Percentiles rank a stretch among this genome's conserved stretches.
Conservation (phyloP, 2,329 filamentous ascomycete genomes). For the Fusarium pilosicola region DNA sequence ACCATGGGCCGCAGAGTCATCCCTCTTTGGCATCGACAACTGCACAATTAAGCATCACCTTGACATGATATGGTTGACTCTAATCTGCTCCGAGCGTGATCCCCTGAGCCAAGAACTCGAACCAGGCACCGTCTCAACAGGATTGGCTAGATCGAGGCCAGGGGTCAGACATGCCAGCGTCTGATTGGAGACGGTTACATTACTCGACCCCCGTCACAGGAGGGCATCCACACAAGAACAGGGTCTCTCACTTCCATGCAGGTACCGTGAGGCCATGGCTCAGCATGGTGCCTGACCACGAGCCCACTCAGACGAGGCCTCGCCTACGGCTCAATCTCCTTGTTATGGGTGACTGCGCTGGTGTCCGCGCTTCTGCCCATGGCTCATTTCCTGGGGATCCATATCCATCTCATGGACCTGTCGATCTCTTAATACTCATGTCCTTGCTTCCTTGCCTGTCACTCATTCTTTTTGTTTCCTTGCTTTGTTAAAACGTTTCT, state of each 20-base stretch:
- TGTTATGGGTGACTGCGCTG: constrained; percentile 26
- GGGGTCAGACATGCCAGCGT: constrained; percentile 33
- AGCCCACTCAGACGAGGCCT: constrained; percentile 33
- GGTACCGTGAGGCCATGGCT: constrained; percentile 19
- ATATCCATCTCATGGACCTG: constrained; percentile 37
- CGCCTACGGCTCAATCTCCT: constrained; percentile 39
- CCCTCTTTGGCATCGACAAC: constrained; percentile 8
- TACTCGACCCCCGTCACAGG: constrained; percentile 32
- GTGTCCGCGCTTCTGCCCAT: constrained; percentile 36
- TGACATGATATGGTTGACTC: constrained; percentile 26
- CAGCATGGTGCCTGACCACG: constrained; percentile 19
- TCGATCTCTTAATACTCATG: constrained; percentile 41
- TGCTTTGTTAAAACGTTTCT: constrained; percentile 38
- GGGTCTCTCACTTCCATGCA: constrained; percentile 28
- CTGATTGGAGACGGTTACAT: constrained; percentile 44
- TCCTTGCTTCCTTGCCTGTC: constrained; percentile 29
- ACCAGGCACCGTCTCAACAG: constrained; percentile 22
- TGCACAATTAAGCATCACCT: constrained; percentile 25
- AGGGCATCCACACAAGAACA: constrained; percentile 31
- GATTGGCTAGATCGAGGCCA: constrained; percentile 38
- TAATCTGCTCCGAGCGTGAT: constrained; percentile 34
- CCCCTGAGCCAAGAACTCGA: constrained; percentile 28
- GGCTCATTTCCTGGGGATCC: constrained; percentile 44
- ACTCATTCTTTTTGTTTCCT: constrained; percentile 33
- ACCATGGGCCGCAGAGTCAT: constrained; percentile 1